Conservation (phyloP, 1,284 basidiomycete genomes). For the Cryptococcus sp. region DNA sequence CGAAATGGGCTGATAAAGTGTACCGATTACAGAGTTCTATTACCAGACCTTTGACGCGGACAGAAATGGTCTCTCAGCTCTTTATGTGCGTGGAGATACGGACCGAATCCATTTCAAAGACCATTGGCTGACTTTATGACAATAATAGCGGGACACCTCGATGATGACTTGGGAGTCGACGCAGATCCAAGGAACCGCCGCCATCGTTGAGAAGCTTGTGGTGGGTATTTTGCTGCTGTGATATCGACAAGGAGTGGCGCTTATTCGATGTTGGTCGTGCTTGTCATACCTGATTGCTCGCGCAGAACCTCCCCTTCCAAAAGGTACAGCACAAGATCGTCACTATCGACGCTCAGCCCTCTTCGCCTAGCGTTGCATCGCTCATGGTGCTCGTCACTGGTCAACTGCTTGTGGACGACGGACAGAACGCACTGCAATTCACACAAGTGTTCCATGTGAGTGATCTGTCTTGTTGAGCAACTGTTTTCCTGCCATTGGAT, state of each 20-base stretch:
- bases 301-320: constrained; percentile 74
- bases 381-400: constrained; percentile 90
- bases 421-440: constrained; percentile 76
- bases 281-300: not conserved
- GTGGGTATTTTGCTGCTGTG: constrained; percentile 55
- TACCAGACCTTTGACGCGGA: constrained; percentile 51
- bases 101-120: not conserved
- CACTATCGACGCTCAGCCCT: constrained; percentile 88
- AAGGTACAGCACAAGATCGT: constrained; percentile 80
- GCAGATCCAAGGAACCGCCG: constrained; percentile 62
- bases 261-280: not conserved
- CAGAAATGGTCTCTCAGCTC: constrained; percentile 42
- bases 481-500: not conserved
- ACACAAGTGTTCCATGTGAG: constrained; percentile 80
- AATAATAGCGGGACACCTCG: constrained; percentile 68
- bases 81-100: constrained; percentile 46
- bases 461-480: constrained; percentile 2
- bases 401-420: constrained; percentile 76
- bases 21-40: constrained; percentile 49
- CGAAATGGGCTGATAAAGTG: not conserved
- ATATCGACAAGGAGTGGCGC: not conserved
- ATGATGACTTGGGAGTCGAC: constrained; percentile 87
- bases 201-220: constrained; percentile 77
- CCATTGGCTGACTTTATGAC: not conserved
- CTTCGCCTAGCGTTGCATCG: constrained; percentile 63